phyloP scores from a whole-genome alignment of 2,329 filamentous ascomycete genomes.

The Graphium sp. region DNA sequence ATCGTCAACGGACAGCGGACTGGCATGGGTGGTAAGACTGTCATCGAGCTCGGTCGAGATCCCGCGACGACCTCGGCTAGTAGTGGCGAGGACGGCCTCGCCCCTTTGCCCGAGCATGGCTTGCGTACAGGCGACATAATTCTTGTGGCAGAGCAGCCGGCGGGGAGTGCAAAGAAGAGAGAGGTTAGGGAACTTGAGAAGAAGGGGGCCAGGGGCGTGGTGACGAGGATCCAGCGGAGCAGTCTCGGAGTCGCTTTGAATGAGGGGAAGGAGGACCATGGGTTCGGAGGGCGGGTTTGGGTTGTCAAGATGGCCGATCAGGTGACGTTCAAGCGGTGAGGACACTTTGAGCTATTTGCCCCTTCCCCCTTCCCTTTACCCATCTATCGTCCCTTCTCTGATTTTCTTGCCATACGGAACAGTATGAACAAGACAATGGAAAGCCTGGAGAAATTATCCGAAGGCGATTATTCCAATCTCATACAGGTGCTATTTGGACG shows the following conservation, averaged over 20 bases:
- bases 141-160: conserved; percentile 56
- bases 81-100: conserved; percentile 8
- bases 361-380: too few relatives aligned
- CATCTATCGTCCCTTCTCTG: too few relatives aligned
- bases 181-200: conserved; percentile 56
- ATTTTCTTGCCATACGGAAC: too few relatives aligned
- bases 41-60: conserved; percentile 66
- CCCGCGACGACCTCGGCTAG: conserved; percentile 37
- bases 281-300: conserved; percentile 36
- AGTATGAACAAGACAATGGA: conserved; percentile 50
- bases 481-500: conserved; percentile 46
- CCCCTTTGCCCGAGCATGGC: conserved; percentile 57
- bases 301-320: conserved; percentile 52
- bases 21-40: conserved; percentile 77
- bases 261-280: conserved; percentile 35
- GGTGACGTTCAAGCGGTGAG: conserved; percentile 43
- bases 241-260: conserved; percentile 53
- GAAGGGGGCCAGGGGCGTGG: conserved; percentile 52
- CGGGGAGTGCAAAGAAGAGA: conserved; percentile 53
- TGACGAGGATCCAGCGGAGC: conserved; percentile 43
- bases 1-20: conserved; percentile 62
- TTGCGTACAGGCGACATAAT: conserved; percentile 66
- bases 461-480: conserved; percentile 41
- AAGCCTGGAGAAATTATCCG: conserved; percentile 37
- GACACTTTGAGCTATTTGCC: conserved; percentile 1